phyloP scores from a whole-genome alignment of 2,329 filamentous ascomycete genomes.

The Trichoderma aggressivum region DNA sequence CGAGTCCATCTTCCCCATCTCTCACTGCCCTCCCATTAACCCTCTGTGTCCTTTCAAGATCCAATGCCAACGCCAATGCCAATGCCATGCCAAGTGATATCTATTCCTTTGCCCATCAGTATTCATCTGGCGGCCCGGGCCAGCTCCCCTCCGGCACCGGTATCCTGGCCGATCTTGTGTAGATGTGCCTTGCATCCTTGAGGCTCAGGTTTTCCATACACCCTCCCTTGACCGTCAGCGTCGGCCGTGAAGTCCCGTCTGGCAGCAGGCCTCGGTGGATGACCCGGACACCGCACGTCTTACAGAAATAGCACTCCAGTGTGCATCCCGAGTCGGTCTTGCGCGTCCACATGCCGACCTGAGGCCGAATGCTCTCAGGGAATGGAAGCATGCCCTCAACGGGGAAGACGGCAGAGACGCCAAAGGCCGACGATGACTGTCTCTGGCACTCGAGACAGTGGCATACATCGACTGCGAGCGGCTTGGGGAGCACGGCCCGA shows the following conservation, averaged over 20 bases:
- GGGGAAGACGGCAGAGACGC: slow-evolving; percentile 43
- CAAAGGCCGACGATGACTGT: slow-evolving; percentile 45
- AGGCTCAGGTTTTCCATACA: slow-evolving; percentile 41
- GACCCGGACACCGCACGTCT: slow-evolving; percentile 44
- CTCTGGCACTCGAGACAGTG: slow-evolving; percentile 46
- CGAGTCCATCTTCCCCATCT: not conserved
- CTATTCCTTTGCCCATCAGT: not conserved
- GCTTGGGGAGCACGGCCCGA: slow-evolving; percentile 33
- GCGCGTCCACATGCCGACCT: slow-evolving; percentile 38
- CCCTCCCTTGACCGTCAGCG: slow-evolving; percentile 47
- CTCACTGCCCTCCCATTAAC: not conserved
- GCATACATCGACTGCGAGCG: slow-evolving; percentile 41
- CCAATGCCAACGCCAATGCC: not conserved
- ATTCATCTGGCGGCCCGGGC: slow-evolving; percentile 21
- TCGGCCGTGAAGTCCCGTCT: slow-evolving; percentile 37
- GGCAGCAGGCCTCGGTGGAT: slow-evolving; percentile 41
- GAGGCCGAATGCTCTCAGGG: slow-evolving; percentile 29
- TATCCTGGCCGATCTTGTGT: slow-evolving; percentile 42
- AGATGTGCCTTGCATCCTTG: slow-evolving; percentile 44
- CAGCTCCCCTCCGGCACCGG: slow-evolving; percentile 39
- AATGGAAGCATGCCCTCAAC: slow-evolving; percentile 41
- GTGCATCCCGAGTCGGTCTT: slow-evolving; percentile 39
- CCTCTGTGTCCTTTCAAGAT: not conserved
- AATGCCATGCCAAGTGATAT: not conserved
- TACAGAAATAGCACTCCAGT: slow-evolving; percentile 44